phyloP scores from a whole-genome alignment of 805 yeast species.

The Vanderwaltozyma polyspora region DNA sequence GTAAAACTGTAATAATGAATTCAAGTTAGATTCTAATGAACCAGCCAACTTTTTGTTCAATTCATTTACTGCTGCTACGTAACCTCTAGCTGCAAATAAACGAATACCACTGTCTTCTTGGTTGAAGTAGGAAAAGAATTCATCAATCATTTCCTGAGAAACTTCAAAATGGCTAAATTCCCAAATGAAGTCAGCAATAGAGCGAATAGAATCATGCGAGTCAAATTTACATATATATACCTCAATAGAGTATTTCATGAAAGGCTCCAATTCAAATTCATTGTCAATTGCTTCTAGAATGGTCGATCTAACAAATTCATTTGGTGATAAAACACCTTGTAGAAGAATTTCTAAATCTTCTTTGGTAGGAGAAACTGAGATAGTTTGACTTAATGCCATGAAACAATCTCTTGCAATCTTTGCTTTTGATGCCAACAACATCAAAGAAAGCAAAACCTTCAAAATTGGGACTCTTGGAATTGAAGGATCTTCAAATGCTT shows the following conservation, averaged over 20 bases:
- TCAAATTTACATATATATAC: constrained; percentile 73
- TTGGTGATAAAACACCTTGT: constrained; percentile 45
- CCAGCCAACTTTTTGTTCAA: constrained; percentile 19
- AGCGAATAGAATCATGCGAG: constrained; percentile 49
- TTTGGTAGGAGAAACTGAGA: constrained; percentile 48
- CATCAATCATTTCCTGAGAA: constrained; percentile 27
- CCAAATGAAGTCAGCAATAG: constrained; percentile 76
- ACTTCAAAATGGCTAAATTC: constrained; percentile 49
- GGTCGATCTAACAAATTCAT: constrained; percentile 62
- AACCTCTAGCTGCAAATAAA: constrained; percentile 57
- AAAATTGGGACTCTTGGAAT: constrained; percentile 64
- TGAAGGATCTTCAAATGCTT: constrained; percentile 49
- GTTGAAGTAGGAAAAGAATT: constrained; percentile 42
- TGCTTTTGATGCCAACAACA: constrained; percentile 67
- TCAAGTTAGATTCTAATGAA: constrained; percentile 29
- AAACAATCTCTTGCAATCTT: constrained; percentile 78
- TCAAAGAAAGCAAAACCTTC: constrained; percentile 47
- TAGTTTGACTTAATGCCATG: constrained; percentile 62
- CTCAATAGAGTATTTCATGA: constrained; percentile 45
- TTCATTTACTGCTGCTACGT: constrained; percentile 44
- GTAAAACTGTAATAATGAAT: constrained; percentile 44
- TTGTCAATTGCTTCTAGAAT: constrained; percentile 77
- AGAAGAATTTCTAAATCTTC: constrained; percentile 52
- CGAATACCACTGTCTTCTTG: constrained; percentile 57
- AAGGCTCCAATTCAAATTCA: constrained; percentile 47